Base-by-base conservation (phyloP, 108 stramenopile species). In the Halocafeteria seosinensis region DNA sequence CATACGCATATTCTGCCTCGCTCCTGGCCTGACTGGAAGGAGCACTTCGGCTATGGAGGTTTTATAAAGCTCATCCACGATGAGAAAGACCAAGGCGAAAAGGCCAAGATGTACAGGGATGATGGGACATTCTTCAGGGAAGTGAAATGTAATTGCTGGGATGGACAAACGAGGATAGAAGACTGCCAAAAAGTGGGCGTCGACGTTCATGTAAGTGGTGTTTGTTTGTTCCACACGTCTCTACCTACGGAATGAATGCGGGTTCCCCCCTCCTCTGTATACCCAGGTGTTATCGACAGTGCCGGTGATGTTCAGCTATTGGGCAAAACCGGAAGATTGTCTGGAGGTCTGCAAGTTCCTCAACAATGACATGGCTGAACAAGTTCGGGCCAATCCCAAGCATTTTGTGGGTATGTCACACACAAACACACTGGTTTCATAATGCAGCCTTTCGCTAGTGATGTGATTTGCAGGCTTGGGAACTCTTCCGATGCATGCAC, bases 1-100 rank as follows among this genome's bases (percentile, higher is more conserved):
- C 68, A 69, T 53, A 69, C 68, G 25, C 68, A 69, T 53, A 63
- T 69, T 35, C 21, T 69, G 1, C 61, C 62, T 6, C 38, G 24
- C 36, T 27, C 61, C 34, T 69, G 68, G 68, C 61, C 62, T 28
- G 28, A 62, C 62, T 31, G 11, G 12, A 62, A 37, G n/a, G 37
- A 61, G 28, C 9, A 59, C 12, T 69, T 38, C 42, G 68, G 68
- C 4, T 69, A 69, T 35, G 30, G 50, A 34, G 68, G 68, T 17
- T 69, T 62, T 13, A 36, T 69, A 11, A 27, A 31, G 1, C 30
- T 69, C 0, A 63, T 63, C 29, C 68, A 69, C 68, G 28, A 67
- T 32, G 55, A 62, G 25, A 9, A 36, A 8, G 34, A 47, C 6
- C n/a, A n/a, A n/a, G n/a, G n/a, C n/a, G n/a, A n/a, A n/a, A 62